These are phyloP conservation scores for Diaporthe sp. DNA, from an alignment of 2,329 filamentous ascomycete genomes.

Conservation along the genomic window DNA sequence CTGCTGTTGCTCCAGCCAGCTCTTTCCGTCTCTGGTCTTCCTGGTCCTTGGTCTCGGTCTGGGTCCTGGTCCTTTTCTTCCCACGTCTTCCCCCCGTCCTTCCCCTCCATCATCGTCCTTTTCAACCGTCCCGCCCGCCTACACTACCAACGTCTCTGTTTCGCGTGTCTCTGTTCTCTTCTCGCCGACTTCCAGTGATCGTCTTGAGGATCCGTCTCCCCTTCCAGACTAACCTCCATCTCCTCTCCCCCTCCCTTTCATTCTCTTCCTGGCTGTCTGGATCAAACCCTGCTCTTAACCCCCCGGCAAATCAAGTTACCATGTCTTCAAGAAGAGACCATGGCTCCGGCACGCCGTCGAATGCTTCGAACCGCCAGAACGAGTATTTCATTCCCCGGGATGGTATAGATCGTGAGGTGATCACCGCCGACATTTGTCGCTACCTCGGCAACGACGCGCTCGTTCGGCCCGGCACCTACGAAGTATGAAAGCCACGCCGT, in stretches of 20 bases:
- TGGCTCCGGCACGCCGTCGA: conserved; percentile 49
- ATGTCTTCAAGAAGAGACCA: conserved; percentile 56
- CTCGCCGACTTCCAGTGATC: conserved; percentile 5
- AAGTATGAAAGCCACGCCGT: conserved; percentile 67
- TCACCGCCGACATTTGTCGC: conserved; percentile 87
- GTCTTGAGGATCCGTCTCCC: background rate
- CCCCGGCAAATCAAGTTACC: conserved; percentile 48
- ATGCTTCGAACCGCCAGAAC: conserved; percentile 68
- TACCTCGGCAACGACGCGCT: conserved; percentile 87
- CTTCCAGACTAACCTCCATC: conserved; percentile 38
- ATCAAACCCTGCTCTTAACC: conserved; percentile 27
- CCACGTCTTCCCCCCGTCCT: conserved; percentile 35
- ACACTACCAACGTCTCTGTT: background rate
- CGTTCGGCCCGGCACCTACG: conserved; percentile 80
- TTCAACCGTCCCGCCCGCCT: conserved; percentile 30
- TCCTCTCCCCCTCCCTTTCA: conserved; percentile 8
- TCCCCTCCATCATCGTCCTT: conserved; percentile 36
- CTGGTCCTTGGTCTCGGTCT: conserved; percentile 15
- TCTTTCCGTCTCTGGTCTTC: conserved; percentile 25
- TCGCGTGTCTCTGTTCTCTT: conserved; percentile 8
- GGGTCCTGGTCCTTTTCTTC: conserved; percentile 40
- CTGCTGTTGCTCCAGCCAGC: conserved; percentile 22
- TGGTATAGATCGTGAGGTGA: conserved; percentile 87
- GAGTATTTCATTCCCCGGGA: conserved; percentile 86
- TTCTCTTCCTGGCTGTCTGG: conserved; percentile 27